Evolutionary conservation across 2,329 filamentous ascomycete genomes (phyloP).

Genomic region (Podosphaera fusca): DNA sequence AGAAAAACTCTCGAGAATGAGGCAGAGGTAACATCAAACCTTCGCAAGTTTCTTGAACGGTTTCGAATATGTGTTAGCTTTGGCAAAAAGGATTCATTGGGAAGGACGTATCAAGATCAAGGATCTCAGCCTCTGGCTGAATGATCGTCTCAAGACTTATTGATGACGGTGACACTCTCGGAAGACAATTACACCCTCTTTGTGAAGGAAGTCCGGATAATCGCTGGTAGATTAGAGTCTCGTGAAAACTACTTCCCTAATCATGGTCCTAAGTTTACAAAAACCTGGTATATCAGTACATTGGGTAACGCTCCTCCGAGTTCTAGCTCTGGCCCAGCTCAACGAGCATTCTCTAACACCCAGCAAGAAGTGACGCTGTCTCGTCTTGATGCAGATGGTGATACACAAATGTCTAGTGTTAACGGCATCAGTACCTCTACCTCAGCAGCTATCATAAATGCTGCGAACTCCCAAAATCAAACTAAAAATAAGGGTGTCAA

Average conservation of each 20-base stretch:
- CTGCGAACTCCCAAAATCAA: not conserved
- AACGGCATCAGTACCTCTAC: not conserved
- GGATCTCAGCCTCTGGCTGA: not conserved
- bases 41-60: too few species aligned
- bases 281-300: not conserved
- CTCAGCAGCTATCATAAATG: not conserved
- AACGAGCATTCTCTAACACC: not conserved
- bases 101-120: not conserved
- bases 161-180: not conserved
- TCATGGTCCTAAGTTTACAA: not conserved
- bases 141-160: not conserved
- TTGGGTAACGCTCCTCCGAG: not conserved
- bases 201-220: not conserved
- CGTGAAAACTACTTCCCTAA: too few species aligned
- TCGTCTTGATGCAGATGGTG: not conserved
- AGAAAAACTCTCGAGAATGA: too few species aligned
- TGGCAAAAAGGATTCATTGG: not conserved
- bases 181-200: not conserved
- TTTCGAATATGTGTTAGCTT: not conserved
- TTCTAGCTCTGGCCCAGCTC: not conserved
- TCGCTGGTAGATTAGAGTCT: not conserved
- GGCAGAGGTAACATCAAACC: too few species aligned
- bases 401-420: not conserved
- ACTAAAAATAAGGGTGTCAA: too few species aligned
- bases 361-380: not conserved